Conservation (phyloP, 164 flowering plant species). For the Dillenia suffruticosa region DNA sequence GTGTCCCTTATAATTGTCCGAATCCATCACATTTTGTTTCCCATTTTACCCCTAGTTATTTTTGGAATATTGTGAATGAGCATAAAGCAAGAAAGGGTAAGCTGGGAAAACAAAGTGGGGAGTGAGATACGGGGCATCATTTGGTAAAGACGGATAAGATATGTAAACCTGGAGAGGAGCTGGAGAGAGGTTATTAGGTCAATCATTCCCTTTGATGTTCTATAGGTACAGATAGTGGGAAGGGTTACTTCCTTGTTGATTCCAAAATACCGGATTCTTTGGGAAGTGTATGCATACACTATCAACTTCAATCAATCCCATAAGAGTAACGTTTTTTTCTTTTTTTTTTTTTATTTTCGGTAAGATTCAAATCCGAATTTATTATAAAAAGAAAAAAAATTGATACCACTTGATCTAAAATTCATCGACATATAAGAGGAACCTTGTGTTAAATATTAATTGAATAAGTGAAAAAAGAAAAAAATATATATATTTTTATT, state of each 20-base stretch:
- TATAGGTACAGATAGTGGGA: not conserved
- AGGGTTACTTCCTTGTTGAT: not conserved
- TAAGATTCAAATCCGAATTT: too few relatives aligned
- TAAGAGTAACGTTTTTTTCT: too few relatives aligned
- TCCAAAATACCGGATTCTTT: not conserved
- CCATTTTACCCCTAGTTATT: not conserved
- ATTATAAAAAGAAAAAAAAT: too few relatives aligned
- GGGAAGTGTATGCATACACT: not conserved
- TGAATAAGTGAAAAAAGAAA: too few relatives aligned
- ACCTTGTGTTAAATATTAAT: too few relatives aligned
- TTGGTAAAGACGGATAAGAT: slow-evolving; percentile 19
- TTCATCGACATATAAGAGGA: too few relatives aligned
- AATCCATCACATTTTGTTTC: not conserved
- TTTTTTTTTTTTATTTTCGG: too few relatives aligned
- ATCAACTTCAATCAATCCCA: too few relatives aligned
- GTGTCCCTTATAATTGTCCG: slow-evolving; percentile 9
- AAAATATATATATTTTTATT: too few relatives aligned
- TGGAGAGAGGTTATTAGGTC: not conserved
- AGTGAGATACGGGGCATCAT: not conserved
- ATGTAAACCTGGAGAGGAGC: slow-evolving; percentile 13
- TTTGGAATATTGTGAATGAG: not conserved
- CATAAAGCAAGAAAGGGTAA: not conserved
- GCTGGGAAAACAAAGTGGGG: not conserved
- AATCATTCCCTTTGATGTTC: slow-evolving; percentile 8
- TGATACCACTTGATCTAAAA: too few relatives aligned